These are phyloP conservation scores for Tetraselmis chui DNA, from an alignment of 139 green algal genomes.

Conservation along the genomic window DNA sequence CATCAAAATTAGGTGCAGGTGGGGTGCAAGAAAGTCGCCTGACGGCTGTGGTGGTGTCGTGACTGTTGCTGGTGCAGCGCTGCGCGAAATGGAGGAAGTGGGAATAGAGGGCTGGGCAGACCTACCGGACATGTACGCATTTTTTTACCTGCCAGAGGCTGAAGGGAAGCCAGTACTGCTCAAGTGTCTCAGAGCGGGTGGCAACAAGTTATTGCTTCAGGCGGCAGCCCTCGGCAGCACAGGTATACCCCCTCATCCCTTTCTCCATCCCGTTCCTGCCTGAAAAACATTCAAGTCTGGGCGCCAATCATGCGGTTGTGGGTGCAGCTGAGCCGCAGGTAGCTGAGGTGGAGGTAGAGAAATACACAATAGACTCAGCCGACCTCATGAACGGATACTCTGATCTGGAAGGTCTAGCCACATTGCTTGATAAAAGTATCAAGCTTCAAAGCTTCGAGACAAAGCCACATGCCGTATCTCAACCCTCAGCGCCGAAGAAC, in stretches of 20 bases:
- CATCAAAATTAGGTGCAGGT: too few species aligned
- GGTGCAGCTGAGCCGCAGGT: not conserved
- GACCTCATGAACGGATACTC: not conserved
- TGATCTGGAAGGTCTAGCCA: not conserved
- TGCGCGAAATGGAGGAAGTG: not conserved
- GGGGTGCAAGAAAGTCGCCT: too few species aligned
- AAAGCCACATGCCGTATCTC: too few species aligned
- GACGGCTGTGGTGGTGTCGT: too few species aligned
- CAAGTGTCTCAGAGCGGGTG: not conserved
- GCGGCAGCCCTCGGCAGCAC: not conserved
- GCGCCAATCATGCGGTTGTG: too few species aligned
- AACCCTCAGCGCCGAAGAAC: not conserved
- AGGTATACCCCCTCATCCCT: not conserved
- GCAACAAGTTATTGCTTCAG: not conserved
- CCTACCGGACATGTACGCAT: not conserved
- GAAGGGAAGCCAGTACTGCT: not conserved
- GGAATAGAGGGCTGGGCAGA: not conserved
- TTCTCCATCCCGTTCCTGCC: not conserved
- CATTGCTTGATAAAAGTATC: not conserved
- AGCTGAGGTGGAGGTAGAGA: not conserved
- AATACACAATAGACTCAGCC: not conserved
- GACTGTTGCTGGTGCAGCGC: too few species aligned
- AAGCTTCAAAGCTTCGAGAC: too few species aligned
- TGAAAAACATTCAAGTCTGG: too few species aligned
- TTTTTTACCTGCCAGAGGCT: not conserved